Evolutionary conservation across 2,329 filamentous ascomycete species (phyloP), one percentile per base, ranked within the genome.

Genomic region (Plectosphaerella cucumerina): DNA sequence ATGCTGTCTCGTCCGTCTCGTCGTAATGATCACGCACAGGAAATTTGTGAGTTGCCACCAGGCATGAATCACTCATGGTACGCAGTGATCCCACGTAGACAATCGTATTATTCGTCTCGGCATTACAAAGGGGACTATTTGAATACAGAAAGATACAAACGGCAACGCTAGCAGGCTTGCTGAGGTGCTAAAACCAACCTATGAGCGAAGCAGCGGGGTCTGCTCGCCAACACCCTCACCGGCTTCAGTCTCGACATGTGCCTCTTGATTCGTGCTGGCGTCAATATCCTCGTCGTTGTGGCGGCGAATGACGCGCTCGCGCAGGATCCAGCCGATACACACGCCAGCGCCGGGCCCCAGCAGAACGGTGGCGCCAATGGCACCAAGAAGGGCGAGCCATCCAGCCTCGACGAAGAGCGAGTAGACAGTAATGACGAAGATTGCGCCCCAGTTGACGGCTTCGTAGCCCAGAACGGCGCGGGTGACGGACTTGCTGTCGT

Each of bases 391-490:
- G 17, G 64, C 67, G 31, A 63, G 61, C 69, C 72, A 72, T 17
- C 77, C 76, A 0, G 72, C 71, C 60, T 81, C 78, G 15, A 76
- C 73, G 37, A 79, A 61, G 33, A 80, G 62, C 77, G 77, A 81
- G 60, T 80, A 81, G 31, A 80, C 55, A 5, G 78, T 71, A 1
- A 77, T 78, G 56, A 73, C 62, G 2, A 62, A 66, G 43, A 78
- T 65, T 54, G 74, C 77, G 21, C 70, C 61, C 6, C 68, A 55
- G 53, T 81, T 70, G 44, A 81, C 70, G 59, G 73, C 69, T 49
- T 81, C 69, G 48, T 78, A 74, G 44, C 63, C 64, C 47, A 74
- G 60, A 0, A 69, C 70, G 12, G 73, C 70, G 34, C 70, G 69
- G n/a, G 78, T 79, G 70, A 79, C 70, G 57, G 78, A 71, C 44